Base-by-base conservation (phyloP, 2,329 filamentous ascomycete genomes). In the Neonectria hederae region DNA sequence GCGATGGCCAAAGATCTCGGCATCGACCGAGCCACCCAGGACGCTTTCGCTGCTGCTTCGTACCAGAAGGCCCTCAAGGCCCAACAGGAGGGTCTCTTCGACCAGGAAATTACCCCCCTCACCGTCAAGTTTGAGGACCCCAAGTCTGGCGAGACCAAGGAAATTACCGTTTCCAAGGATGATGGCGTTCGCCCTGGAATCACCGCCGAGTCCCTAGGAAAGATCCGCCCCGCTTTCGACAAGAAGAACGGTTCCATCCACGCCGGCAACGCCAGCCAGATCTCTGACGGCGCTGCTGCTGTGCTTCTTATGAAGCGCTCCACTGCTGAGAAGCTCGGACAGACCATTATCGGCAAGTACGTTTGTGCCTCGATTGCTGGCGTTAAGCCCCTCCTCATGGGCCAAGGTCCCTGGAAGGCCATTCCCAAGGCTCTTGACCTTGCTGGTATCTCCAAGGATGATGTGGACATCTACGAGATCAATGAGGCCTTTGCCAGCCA, bases 401-500 rank as follows among this genome's bases (percentile, higher is more conserved):
- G 96, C 68, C 86, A 97, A 71, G 96, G 96, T 1, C 96, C 96
- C 54, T 97, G 93, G 89, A 94, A 94, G 81, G 94, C 96, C 62
- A 98, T 99, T 75, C 96, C 96, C 69, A 92, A 94, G 77, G 94
- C 93, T 4, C 90, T 97, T 61, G 87, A 92, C 77, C 94, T 96
- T 79, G 92, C 94, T 0, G 94, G 94, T 65, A 89, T 99, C 73
- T 85, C 84, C 77, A 93, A 90, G 80, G 91, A 97, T 62, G 95
- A 98, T 72, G 93, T 99, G 30, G 96, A 98, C 78, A 95, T 98
- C 76, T 98, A 88, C 76, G 96, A 99, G 87, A 97, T 99, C 86
- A 99, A 99, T 84, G 96, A 99, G 87, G 96, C 96, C 1, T 99
- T 99, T 79, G 96, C 96, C 32, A 92, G 89, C 68, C 95, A 98